Evolutionary conservation across 169 alveolate species (phyloP), one percentile per base, ranked within the genome.

Genomic region (Plasmodium falciparum): DNA sequence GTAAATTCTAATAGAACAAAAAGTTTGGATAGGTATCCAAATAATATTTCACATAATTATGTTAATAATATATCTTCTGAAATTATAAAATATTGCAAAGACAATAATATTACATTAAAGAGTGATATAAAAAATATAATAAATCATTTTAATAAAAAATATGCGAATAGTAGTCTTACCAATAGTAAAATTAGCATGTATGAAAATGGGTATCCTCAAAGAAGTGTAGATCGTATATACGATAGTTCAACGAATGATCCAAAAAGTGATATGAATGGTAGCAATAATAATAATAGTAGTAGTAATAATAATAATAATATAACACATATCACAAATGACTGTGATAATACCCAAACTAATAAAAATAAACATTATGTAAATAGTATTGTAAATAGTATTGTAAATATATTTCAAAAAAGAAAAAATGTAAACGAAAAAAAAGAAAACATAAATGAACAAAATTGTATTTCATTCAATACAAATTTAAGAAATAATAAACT

Each of bases 351-450:
- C 8, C 70, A 61, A 17, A 22, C 11, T 15, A n/a, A 61, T 73
- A 73, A 54, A 73, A 43, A 50, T 39, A 59, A 39, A 17, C 58
- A 59, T 7, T 39, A 74, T 39, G 24, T 65, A 13, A 74, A 74
- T 22, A 49, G 2, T 29, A 17, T 24, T 39, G 24, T 65, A 13
- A 74, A 74, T 22, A 49, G 2, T 29, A 17, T 24, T n/a, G 70
- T 39, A 59, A 74, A 33, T 22, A 12, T 49, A 13, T 66, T 26
- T 6, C 63, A 24, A 15, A 74, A 26, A 43, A 74, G 15, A 39
- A 39, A 39, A 39, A 39, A 39, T 39, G 11, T 9, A 5, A 39
- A 39, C 6, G 47, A 39, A 39, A 6, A 15, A 20, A 65, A 22
- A 33, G 62, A 74, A 50, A 45, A 74, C 17, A 3, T 11, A n/a